Evolutionary conservation across 768 basidiomycete species (phyloP).

Genomic region (Suillus hirtellus): DNA sequence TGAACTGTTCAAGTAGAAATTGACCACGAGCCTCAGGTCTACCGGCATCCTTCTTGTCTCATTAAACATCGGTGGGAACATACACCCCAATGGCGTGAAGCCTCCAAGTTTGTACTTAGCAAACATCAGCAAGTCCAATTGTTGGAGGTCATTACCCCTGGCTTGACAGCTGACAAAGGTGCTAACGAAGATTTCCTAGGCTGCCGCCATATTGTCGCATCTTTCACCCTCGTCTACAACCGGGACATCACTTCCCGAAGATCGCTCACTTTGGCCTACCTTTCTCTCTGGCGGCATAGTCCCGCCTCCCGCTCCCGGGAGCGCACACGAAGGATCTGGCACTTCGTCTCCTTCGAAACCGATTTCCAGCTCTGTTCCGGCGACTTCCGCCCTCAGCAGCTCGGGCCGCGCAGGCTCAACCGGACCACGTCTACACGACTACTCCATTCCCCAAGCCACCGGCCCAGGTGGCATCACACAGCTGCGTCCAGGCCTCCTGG

Average conservation of each 20-base stretch:
- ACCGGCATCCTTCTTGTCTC: slow-evolving; percentile 90
- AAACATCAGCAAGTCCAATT: slow-evolving; percentile 98
- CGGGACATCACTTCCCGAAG: slow-evolving; percentile 86
- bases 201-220: slow-evolving; percentile 93
- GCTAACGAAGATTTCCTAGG: slow-evolving; percentile 43
- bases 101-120: slow-evolving; percentile 84
- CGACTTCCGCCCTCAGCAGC: slow-evolving; percentile 26
- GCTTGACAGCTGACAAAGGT: neutral
- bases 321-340: slow-evolving; percentile 22
- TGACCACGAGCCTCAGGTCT: slow-evolving; percentile 50
- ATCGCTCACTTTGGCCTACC: slow-evolving; percentile 90
- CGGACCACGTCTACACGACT: slow-evolving; percentile 69
- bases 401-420: slow-evolving; percentile 31
- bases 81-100: slow-evolving; percentile 93
- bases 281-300: slow-evolving; percentile 73
- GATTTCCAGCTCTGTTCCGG: slow-evolving; percentile 57
- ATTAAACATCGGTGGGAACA: slow-evolving; percentile 99
- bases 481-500: slow-evolving; percentile 58
- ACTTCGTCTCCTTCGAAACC: slow-evolving; percentile 24
- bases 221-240: slow-evolving; percentile 62
- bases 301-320: slow-evolving; percentile 45
- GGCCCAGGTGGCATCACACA: slow-evolving; percentile 49
- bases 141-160: slow-evolving; percentile 63
- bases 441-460: slow-evolving; percentile 44
- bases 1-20: slow-evolving; percentile 3